phyloP scores from a whole-genome alignment of 805 yeast genomes.

The Kodamaea kaohsiungensis region DNA sequence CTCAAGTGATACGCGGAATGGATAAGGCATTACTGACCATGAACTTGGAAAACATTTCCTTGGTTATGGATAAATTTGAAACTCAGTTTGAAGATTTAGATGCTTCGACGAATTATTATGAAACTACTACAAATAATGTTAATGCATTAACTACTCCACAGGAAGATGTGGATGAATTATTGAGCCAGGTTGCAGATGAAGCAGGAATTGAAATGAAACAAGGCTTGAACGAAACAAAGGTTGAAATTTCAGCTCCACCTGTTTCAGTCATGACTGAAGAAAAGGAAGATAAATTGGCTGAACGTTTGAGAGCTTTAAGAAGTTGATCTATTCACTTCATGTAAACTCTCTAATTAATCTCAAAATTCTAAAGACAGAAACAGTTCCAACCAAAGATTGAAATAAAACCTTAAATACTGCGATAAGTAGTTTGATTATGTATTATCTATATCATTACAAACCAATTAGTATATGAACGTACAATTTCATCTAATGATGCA shows the following conservation, averaged over 20 bases:
- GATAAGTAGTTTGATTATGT: background rate
- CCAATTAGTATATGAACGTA: background rate
- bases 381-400: background rate
- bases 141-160: conserved; percentile 91
- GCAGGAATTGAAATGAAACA: conserved; percentile 94
- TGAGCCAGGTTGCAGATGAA: conserved; percentile 94
- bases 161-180: conserved; percentile 87
- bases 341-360: no score
- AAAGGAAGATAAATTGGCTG: conserved; percentile 85
- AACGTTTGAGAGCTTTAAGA: conserved; percentile 84
- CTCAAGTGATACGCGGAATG: conserved; percentile 91
- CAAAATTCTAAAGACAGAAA: background rate
- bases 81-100: conserved; percentile 94
- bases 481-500: background rate
- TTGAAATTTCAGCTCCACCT: conserved; percentile 44
- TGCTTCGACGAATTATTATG: conserved; percentile 90
- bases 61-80: conserved; percentile 97
- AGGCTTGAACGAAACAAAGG: conserved; percentile 67
- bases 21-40: conserved; percentile 92
- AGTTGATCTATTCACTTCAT: conserved; percentile 13
- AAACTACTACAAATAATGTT: conserved; percentile 82
- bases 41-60: conserved; percentile 90
- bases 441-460: conserved; percentile 1
- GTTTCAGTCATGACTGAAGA: conserved; percentile 52
- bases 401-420: background rate